These are phyloP conservation scores for Prunus persica DNA, from an alignment of 306 rosid genomes.

Conservation along the genomic window Prunus_persica_NCBIv2 NC_034011.1:18942501-18943000, in stretches of 20 bases:
- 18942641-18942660: conserved; percentile 39
- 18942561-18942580: conserved; percentile 51
- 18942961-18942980: conserved; percentile 9
- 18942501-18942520: conserved; percentile 4
- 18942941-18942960: neutral
- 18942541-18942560: conserved; percentile 63
- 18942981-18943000: neutral
- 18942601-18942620: conserved; percentile 48
- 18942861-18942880: neutral
- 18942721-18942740: neutral
- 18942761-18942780: neutral
- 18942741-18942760: neutral
- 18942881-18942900: conserved; percentile 2
- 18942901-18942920: neutral
- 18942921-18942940: conserved; percentile 1
- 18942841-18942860: neutral
- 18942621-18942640: conserved; percentile 58
- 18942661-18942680: conserved; percentile 52
- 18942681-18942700: conserved; percentile 75
- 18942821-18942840: conserved; percentile 19
- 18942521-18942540: conserved; percentile 70
- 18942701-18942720: conserved; percentile 52
- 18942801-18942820: conserved; percentile 13
- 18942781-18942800: neutral
- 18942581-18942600: conserved; percentile 38